phyloP scores from a whole-genome alignment of 2,329 filamentous ascomycete species.

The Alternaria burnsii region DNA sequence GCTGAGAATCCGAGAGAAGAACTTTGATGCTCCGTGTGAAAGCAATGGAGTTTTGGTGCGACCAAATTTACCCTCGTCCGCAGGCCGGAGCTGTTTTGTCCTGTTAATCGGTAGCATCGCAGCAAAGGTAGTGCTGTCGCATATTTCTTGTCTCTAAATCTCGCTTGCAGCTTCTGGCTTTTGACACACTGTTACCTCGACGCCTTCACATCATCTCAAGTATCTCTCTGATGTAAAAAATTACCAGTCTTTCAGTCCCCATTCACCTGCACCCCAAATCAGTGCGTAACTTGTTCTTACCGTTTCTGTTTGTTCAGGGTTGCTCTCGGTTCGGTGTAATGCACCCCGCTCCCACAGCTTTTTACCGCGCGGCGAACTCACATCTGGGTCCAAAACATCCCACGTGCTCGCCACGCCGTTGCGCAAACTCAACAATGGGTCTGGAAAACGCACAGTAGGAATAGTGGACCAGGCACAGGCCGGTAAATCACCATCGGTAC shows the following conservation, averaged over 20 bases:
- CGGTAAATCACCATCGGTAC: slow-evolving; percentile 1
- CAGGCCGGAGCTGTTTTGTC: background rate
- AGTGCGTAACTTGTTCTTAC: background rate
- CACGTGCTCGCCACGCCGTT: background rate
- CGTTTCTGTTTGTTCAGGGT: background rate
- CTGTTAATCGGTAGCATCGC: background rate
- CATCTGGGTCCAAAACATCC: slow-evolving; percentile 9
- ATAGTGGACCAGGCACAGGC: background rate
- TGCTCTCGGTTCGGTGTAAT: background rate
- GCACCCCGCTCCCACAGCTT: background rate
- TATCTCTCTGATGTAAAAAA: background rate
- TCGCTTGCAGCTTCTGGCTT: background rate
- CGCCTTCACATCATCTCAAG: background rate
- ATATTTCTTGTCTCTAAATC: background rate
- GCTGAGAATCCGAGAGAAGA: too few species aligned
- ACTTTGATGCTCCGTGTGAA: background rate
- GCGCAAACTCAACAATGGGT: background rate
- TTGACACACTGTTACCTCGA: background rate
- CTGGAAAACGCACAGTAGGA: background rate
- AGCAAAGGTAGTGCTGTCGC: background rate
- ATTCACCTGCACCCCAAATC: too few species aligned
- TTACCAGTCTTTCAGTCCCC: background rate
- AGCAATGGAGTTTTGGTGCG: background rate
- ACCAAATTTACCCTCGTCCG: too few species aligned
- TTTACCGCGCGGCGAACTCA: slow-evolving; percentile 13